These are phyloP conservation scores for Quercus phellos DNA, from an alignment of 331 rosid species.

Conservation along the genomic window DNA sequence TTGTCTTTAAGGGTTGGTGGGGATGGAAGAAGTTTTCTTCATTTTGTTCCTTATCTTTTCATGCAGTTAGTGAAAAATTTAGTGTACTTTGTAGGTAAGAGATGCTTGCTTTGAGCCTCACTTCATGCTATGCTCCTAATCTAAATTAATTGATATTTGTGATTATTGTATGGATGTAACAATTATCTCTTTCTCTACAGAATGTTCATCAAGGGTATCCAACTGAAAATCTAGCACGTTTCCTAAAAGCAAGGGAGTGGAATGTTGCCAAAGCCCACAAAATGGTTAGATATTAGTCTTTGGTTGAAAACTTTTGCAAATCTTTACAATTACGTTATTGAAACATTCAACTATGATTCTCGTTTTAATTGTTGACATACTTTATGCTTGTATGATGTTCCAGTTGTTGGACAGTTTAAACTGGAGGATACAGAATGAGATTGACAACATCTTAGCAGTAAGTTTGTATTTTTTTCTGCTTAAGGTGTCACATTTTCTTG, in stretches of 20 bases:
- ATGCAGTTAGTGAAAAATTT: not conserved
- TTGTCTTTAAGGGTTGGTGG: not conserved
- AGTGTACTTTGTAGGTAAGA: not conserved
- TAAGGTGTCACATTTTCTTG: slow-evolving; percentile 5
- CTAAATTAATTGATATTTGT: not conserved
- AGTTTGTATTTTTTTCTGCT: slow-evolving; percentile 27
- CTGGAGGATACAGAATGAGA: slow-evolving; percentile 89
- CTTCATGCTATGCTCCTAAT: not conserved
- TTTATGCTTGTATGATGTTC: slow-evolving; percentile 19
- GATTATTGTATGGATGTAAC: not conserved
- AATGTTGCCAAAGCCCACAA: slow-evolving; percentile 65
- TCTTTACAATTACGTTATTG: not conserved
- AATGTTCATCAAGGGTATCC: slow-evolving; percentile 79
- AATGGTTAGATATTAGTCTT: slow-evolving; percentile 55
- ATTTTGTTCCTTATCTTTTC: not conserved
- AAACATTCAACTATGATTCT: not conserved
- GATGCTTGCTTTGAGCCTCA: not conserved
- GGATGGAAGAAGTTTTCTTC: not conserved
- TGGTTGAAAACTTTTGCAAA: slow-evolving; percentile 16
- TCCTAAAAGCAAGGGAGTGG: slow-evolving; percentile 87
- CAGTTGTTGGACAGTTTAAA: slow-evolving; percentile 84
- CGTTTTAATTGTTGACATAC: slow-evolving; percentile 10
- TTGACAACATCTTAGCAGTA: slow-evolving; percentile 74
- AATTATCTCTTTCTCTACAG: slow-evolving; percentile 35
- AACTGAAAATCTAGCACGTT: slow-evolving; percentile 57